A percentile compares a stretch with the other conserved stretches of the same genome.
Evolutionary conservation across 2,329 filamentous ascomycete genomes (phyloP).

Genomic region (Bipolaris bicolor): DNA sequence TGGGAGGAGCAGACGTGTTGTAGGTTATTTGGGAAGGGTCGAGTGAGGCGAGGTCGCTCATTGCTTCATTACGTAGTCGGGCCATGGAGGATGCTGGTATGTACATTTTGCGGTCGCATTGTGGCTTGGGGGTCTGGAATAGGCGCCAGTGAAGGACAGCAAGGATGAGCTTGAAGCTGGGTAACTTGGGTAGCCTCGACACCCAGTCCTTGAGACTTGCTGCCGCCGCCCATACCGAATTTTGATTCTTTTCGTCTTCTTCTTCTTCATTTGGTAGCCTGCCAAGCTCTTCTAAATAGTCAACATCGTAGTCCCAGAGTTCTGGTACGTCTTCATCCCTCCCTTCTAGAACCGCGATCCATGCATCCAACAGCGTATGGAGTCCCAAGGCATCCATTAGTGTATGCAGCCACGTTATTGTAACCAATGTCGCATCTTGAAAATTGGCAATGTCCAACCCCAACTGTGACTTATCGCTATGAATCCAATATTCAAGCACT

Average conservation of each 20-base stretch:
- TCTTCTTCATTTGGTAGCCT: slow-evolving; percentile 5
- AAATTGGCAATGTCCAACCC: slow-evolving; percentile 30
- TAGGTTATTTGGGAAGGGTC: slow-evolving; percentile 6
- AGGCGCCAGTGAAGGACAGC: slow-evolving; percentile 20
- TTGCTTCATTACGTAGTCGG: slow-evolving; percentile 1
- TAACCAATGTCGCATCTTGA: slow-evolving; percentile 31
- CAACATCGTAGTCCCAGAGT: slow-evolving; percentile 28
- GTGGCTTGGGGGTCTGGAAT: slow-evolving; percentile 10
- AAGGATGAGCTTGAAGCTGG: slow-evolving; percentile 17
- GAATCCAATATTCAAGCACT: slow-evolving; percentile 25
- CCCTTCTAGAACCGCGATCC: slow-evolving; percentile 32
- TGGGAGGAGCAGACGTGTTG: slow-evolving; percentile 3
- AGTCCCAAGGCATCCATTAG: slow-evolving; percentile 31
- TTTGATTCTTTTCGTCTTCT: slow-evolving; percentile 15
- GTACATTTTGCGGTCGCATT: slow-evolving; percentile 14
- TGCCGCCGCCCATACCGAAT: slow-evolving; percentile 6
- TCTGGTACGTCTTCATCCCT: slow-evolving; percentile 26
- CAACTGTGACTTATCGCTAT: slow-evolving; percentile 29
- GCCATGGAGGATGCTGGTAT: slow-evolving; percentile 26
- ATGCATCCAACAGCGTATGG: slow-evolving; percentile 25
- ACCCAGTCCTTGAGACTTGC: slow-evolving; percentile 2
- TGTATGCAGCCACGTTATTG: slow-evolving; percentile 31
- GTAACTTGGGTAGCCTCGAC: slow-evolving; percentile 10
- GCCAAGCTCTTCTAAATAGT: slow-evolving; percentile 26
- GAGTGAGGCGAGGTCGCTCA: slow-evolving; percentile 7